Percentiles rank a stretch among this genome's conserved stretches.
Conservation (phyloP, 495 filamentous ascomycete species). For the Astrothelium macrocarpum region DNA sequence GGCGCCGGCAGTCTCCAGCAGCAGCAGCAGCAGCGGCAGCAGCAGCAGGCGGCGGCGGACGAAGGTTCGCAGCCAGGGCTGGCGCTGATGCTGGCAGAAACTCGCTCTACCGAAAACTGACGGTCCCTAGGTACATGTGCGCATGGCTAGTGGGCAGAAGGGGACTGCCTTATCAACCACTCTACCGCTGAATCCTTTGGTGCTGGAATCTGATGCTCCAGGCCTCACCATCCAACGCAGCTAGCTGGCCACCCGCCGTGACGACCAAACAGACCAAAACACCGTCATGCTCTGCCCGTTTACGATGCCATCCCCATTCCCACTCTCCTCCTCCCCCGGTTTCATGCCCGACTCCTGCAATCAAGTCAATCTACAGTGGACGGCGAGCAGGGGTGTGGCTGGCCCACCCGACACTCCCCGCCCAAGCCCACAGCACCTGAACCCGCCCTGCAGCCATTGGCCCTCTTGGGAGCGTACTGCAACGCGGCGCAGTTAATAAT, state of each 20-base stretch:
- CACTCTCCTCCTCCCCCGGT: not conserved
- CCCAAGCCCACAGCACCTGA: not conserved
- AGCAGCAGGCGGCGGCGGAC: too few species aligned
- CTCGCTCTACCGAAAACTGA: not conserved
- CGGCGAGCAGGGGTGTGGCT: not conserved
- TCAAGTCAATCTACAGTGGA: constrained; percentile 4
- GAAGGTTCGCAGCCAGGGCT: not conserved
- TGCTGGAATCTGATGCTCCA: not conserved
- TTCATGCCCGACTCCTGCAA: constrained; percentile 7
- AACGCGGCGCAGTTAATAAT: not conserved
- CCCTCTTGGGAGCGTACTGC: not conserved
- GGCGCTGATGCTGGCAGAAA: not conserved
- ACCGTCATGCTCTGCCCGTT: too few species aligned
- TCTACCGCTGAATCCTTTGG: not conserved
- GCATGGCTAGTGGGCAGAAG: not conserved
- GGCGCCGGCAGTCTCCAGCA: not conserved
- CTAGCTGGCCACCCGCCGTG: not conserved
- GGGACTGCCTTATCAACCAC: not conserved
- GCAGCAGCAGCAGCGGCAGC: too few species aligned
- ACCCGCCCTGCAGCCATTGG: constrained; percentile 1
- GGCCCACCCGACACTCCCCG: not conserved
- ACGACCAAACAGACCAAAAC: too few species aligned
- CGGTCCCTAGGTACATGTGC: not conserved
- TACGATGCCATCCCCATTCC: too few species aligned
- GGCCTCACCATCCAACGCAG: not conserved